Base-by-base conservation (phyloP, 164 flowering plant genomes). In the Annona cherimola region DNA sequence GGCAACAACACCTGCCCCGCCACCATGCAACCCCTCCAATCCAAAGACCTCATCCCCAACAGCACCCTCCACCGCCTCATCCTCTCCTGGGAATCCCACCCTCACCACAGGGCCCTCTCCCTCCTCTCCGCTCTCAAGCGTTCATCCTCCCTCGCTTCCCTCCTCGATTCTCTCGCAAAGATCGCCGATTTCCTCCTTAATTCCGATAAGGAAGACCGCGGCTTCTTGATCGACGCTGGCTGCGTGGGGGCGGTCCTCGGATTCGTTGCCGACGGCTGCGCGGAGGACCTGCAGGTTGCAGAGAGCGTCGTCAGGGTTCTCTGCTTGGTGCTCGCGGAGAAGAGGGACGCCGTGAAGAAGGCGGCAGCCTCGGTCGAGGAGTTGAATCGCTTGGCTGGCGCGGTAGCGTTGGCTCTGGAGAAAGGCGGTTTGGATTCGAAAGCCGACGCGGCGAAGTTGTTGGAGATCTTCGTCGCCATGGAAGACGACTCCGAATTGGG, bases 1-100 rank as follows among this genome's bases (percentile, higher is more conserved):
- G 99, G 99, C 65, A 82, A 95, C 86, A 89, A 91, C 81, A 95
- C 99, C 8, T 95, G 99, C 70, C 98, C 98, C 1, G 97, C 96
- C 66, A 95, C 98, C 76, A 91, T 90, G 94, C 97, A 92, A 76
- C 84, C 89, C 44, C 87, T 95, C 16, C 88, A 82, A 3, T 79
- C 76, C 77, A 89, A 81, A 64, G 96, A 90, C 14, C 73, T 92
- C 64, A 84, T 89, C 4, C 99, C 98, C 12, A 92, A 95, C 68
- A 92, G 76, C 73, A 91, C 86, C 40, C 84, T 95, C 20, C 92
- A 86, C 3, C 89, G 96, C 61, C 84, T 95, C 75, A 95, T 95
- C 76, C 85, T 84, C 83, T 77, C 88, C 84, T 94, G 99, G 99
- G 11, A 84, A 61, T 79, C 94, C 62, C 76, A 16, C 0, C 45